Conservation (phyloP, 2,329 filamentous ascomycete species). For the Teratosphaeriaceae sp. region DNA sequence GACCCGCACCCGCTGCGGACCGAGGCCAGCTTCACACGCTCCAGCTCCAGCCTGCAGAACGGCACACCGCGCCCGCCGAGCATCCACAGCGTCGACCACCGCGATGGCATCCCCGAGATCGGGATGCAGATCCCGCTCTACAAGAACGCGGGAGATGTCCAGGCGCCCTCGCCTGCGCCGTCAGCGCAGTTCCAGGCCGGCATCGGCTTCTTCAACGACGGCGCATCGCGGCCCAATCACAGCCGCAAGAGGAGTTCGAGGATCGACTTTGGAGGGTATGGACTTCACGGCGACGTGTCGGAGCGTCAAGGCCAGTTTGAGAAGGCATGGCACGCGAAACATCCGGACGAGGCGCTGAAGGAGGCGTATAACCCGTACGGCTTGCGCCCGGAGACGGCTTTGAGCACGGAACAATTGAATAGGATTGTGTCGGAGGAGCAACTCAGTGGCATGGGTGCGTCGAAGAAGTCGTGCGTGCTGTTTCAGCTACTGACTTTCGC, state of each 20-base stretch:
- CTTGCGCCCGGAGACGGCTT: conserved; percentile 66
- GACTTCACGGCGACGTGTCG: conserved; percentile 80
- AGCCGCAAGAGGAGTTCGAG: conserved; percentile 64
- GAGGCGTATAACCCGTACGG: conserved; percentile 65
- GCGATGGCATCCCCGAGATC: conserved; percentile 84
- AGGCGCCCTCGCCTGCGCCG: conserved; percentile 80
- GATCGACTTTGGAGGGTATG: conserved; percentile 75
- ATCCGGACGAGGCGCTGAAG: conserved; percentile 73
- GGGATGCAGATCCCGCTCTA: conserved; percentile 92
- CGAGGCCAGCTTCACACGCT: conserved; percentile 49
- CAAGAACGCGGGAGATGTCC: conserved; percentile 85
- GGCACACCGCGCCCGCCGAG: conserved; percentile 49
- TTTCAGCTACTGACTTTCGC: conserved; percentile 17
- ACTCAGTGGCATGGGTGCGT: conserved; percentile 46
- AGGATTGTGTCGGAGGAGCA: conserved; percentile 73
- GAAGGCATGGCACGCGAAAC: conserved; percentile 86
- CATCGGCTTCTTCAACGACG: conserved; percentile 50
- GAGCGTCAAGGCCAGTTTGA: conserved; percentile 74
- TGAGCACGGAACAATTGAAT: conserved; percentile 86
- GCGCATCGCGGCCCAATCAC: conserved; percentile 47
- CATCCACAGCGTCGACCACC: conserved; percentile 53
- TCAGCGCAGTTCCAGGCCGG: conserved; percentile 34
- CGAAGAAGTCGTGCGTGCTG: not conserved
- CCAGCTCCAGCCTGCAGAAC: conserved; percentile 39
- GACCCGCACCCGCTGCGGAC: conserved; percentile 53